These are phyloP conservation scores for Dendrothele bispora DNA, from an alignment of 768 basidiomycete species.

Conservation along the genomic window DNA sequence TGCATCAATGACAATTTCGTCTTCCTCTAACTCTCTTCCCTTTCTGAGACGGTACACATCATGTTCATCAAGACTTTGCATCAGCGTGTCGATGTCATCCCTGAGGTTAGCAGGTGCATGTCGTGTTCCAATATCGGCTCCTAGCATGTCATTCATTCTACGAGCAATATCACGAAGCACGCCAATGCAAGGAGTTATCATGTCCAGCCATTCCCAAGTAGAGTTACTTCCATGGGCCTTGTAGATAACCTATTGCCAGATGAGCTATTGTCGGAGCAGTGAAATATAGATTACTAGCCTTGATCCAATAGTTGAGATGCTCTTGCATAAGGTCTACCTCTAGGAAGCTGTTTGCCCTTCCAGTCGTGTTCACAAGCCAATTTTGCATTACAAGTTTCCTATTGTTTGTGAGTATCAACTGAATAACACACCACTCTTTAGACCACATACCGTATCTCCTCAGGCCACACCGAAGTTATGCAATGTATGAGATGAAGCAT, in stretches of 20 bases:
- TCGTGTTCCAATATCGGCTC: conserved; percentile 3
- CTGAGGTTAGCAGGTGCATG: conserved; percentile 5
- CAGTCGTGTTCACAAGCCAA: conserved; percentile 31
- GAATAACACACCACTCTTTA: not conserved
- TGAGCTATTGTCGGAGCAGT: not conserved
- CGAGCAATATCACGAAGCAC: conserved; percentile 8
- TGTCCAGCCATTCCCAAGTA: conserved; percentile 31
- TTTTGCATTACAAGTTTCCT: conserved; percentile 28
- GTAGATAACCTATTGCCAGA: conserved; percentile 17
- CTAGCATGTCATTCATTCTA: conserved; percentile 4
- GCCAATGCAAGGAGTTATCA: conserved; percentile 22
- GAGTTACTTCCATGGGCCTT: conserved; percentile 27
- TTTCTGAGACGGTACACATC: conserved; percentile 5
- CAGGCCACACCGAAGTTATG: conserved; percentile 24
- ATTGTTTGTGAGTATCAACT: not conserved
- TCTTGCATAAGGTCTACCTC: conserved; percentile 33
- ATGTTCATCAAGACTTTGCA: conserved; percentile 8
- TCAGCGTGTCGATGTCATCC: conserved; percentile 7
- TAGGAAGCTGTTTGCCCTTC: conserved; percentile 19
- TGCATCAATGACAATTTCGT: not conserved
- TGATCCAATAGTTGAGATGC: conserved; percentile 33
- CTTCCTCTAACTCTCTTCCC: conserved; percentile 6
- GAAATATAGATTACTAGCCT: conserved; percentile 17
- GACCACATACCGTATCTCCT: conserved; percentile 19
- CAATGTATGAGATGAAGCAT: conserved; percentile 28